Conservation (phyloP, 768 basidiomycete genomes). For the Tylopilus rubrobrunneus region DNA sequence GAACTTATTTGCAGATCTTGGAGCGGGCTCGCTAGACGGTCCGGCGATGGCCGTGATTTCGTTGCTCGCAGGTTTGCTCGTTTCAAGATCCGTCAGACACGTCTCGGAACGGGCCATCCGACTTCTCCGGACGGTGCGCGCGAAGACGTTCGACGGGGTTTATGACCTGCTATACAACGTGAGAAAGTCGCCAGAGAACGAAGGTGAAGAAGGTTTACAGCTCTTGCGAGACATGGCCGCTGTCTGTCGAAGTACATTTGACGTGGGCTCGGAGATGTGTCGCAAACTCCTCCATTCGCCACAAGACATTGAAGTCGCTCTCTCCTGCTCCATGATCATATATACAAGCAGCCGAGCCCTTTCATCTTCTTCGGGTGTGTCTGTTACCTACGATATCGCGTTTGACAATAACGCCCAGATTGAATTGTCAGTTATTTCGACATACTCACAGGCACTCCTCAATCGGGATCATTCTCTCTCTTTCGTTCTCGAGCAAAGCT, state of each 20-base stretch:
- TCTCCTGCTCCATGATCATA: too few relatives aligned
- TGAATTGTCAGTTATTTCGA: too few relatives aligned
- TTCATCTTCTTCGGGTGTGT: too few relatives aligned
- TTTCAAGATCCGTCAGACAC: background rate
- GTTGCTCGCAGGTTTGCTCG: conserved; percentile 25
- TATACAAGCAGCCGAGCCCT: too few relatives aligned
- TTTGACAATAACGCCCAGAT: too few relatives aligned
- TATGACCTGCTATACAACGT: conserved; percentile 26
- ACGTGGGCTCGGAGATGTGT: conserved; percentile 14
- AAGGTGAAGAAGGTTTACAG: conserved; percentile 10
- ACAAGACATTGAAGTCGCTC: too few relatives aligned
- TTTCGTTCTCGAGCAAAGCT: too few relatives aligned
- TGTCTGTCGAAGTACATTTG: conserved; percentile 36
- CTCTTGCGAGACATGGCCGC: conserved; percentile 36
- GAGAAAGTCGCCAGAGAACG: background rate
- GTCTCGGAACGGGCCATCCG: background rate
- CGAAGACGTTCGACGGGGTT: conserved; percentile 35
- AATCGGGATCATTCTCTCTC: too few relatives aligned
- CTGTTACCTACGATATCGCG: too few relatives aligned
- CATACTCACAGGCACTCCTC: too few relatives aligned
- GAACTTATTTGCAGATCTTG: conserved; percentile 32
- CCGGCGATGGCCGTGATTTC: conserved; percentile 32
- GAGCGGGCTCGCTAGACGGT: conserved; percentile 40
- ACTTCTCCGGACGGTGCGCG: conserved; percentile 32
- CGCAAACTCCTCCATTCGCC: too few relatives aligned